A percentile compares a stretch with the other conserved stretches of the same genome.
These are phyloP conservation scores for Phaeosphaeriaceae sp. DNA, from an alignment of 2,329 filamentous ascomycete genomes.

Conservation along the genomic window DNA sequence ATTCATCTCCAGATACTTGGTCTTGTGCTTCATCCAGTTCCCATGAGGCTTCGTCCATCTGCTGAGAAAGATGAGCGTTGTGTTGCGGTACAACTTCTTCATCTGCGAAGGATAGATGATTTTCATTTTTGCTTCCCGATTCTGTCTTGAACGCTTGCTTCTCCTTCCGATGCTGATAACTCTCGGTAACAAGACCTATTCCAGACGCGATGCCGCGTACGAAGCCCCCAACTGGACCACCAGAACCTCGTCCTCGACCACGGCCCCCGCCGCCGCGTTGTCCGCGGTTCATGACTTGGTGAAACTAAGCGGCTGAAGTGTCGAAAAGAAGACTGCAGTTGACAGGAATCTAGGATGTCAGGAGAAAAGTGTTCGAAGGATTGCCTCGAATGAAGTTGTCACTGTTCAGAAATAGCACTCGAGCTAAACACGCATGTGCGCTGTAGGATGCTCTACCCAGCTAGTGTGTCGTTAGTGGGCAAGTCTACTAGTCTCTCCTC, in stretches of 20 bases:
- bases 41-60: slow-evolving; percentile 6
- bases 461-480: no score
- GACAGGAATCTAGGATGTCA: not conserved
- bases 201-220: slow-evolving; percentile 3
- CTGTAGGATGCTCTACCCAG: no score
- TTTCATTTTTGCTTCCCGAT: not conserved
- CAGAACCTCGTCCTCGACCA: not conserved
- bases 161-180: slow-evolving; percentile 7
- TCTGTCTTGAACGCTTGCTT: slow-evolving; percentile 6
- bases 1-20: not conserved
- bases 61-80: not conserved
- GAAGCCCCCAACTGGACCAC: not conserved
- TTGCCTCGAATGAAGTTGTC: no score
- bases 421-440: no score
- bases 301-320: not conserved
- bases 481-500: no score
- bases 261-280: not conserved
- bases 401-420: no score
- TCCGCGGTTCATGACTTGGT: not conserved
- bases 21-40: slow-evolving; percentile 8
- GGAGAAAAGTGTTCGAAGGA: no score
- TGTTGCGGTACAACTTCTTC: not conserved
- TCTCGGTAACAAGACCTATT: slow-evolving; percentile 5
- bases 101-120: not conserved
- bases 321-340: not conserved